Evolutionary conservation across 805 yeast genomes (phyloP), one percentile per base, ranked within the genome.

Genomic region (Myxozyma vanderwaltii): DNA sequence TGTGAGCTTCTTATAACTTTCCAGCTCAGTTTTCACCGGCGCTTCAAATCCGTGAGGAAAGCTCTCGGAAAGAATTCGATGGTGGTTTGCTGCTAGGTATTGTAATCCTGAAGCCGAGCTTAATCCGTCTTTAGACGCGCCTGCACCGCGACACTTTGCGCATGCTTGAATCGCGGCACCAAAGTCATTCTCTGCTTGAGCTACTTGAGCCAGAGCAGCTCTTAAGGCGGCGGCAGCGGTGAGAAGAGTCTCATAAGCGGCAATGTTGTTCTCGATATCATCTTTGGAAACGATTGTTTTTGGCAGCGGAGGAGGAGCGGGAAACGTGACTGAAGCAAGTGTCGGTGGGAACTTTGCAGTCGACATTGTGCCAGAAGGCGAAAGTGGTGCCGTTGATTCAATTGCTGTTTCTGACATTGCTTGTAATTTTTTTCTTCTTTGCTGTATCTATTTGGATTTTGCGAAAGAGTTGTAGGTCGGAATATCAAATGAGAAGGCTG

Each of bases 41-140:
- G 71, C 75, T 54, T 80, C 83, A 67, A 89, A 82, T 35, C 80
- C 77, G n/a, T 76, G 69, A n/a, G 75, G 72, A 1, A 89, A 71
- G 47, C 84, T 73, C 54, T 83, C 76, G 15, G 89, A 80, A 64
- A 90, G 76, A 13, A 90, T 82, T 61, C 84, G 85, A 61, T 87
- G 86, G 69, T 89, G 94, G 70, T 88, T 89, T 0, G 92, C 84
- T 19, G 88, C 80, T 44, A 90, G 76, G 68, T 82, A 84, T 66
- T 88, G 91, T 55, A 90, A 75, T 0, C 96, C 96, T 43, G 90
- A 86, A 1, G 91, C 88, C 50, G 84, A 80, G 65, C 83, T 74
- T 15, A 89, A 71, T 7, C 89, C 89, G 64, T 86, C 86, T 1
- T 85, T 80, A 0, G 82, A 77, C 24, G 72, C 72, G 15, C 83